phyloP scores from a whole-genome alignment of 768 basidiomycete genomes.

The Russula compacta region DNA sequence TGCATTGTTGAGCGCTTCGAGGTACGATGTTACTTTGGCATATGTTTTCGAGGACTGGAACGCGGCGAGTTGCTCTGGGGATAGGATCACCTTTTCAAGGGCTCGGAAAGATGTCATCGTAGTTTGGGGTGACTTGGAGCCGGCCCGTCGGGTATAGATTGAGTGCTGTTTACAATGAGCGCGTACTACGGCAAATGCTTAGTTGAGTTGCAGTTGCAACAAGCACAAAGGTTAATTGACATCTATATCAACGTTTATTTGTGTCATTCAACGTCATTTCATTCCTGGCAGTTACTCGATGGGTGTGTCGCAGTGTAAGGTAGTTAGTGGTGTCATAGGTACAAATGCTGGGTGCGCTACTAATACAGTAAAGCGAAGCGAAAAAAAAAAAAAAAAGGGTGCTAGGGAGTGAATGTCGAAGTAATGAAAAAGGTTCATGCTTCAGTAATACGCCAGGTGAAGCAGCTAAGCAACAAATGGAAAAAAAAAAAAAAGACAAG shows the following conservation, averaged over 20 bases:
- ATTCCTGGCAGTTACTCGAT: neutral
- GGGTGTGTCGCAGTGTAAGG: neutral
- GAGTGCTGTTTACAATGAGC: no score
- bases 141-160: neutral
- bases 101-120: conserved; percentile 33
- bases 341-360: conserved; percentile 2
- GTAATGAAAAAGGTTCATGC: neutral
- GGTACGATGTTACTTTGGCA: conserved; percentile 53
- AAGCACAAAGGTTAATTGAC: no score
- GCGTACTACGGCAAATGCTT: no score
- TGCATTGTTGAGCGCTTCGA: conserved; percentile 65
- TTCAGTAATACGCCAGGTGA: conserved; percentile 9
- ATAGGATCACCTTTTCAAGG: conserved; percentile 68
- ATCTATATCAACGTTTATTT: neutral
- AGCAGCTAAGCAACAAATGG: neutral
- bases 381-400: neutral
- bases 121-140: neutral
- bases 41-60: conserved; percentile 75
- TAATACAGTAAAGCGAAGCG: conserved; percentile 2
- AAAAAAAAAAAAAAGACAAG: neutral
- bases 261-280: conserved; percentile 11
- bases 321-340: neutral
- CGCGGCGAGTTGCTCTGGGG: conserved; percentile 65
- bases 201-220: no score
- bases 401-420: conserved; percentile 11